Evolutionary conservation across 2,329 filamentous ascomycete species (phyloP), one percentile per base, ranked within the genome.

Genomic region (Cordyceps cateniannulata): DNA sequence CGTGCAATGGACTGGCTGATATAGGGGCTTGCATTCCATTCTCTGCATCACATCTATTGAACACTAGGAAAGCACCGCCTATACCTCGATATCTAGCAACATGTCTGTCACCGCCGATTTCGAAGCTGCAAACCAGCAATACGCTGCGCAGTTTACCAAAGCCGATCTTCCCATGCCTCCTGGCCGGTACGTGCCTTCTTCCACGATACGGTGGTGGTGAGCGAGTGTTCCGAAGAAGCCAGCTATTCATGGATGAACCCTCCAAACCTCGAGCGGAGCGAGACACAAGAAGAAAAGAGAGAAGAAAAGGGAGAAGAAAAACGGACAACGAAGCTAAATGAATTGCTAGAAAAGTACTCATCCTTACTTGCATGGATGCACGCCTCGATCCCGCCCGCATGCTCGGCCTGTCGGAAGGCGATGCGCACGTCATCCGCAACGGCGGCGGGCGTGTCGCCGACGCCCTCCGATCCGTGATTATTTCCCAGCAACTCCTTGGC

Each of bases 301-400:
- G 35, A 12, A 40, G 42, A 7, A 48, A 18, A 18, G 35, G 12
- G 35, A 12, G 12, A 40, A 40, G 10, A 56, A 42, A 25, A 45
- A 20, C 20, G n/a, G 24, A 29, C 20, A 10, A 35, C 3, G 22
- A 24, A 29, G 18, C 42, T 35, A 22, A 38, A 35, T 35, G 16
- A 29, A 29, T 29, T 29, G 4, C 27, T 48, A 74, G 72, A 54
- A 74, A 74, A 48, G 69, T 74, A 5, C 66, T 68, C 5, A 65
- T 72, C 25, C 81, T 93, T 48, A 90, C 89, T 0, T 95, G 90
- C 74, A 95, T 93, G 89, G 90, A 95, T 68, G 88, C 90, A 6
- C 85, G 90, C 57, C 77, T 86, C 66, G 81, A 93, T 67, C 85
- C 90, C 0, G 81, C 84, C 3, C 76, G 81, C 14, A 87, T 87